phyloP scores from a whole-genome alignment of 2,329 filamentous ascomycete species.

The Dactylonectria estremocensis region DNA sequence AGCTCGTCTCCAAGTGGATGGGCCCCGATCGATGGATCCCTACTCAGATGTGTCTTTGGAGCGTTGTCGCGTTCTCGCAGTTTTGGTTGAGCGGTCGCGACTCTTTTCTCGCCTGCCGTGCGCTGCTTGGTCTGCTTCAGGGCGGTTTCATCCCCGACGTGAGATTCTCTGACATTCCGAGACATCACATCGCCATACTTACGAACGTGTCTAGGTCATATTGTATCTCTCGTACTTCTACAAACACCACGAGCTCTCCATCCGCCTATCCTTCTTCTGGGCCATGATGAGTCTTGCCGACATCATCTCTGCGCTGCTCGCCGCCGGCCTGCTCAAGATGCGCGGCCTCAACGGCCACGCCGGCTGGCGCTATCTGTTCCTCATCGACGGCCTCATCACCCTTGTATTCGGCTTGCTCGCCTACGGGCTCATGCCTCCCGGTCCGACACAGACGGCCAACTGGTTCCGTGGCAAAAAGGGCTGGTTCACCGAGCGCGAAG shows the following conservation, averaged over 20 bases:
- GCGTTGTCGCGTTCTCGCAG: conserved; percentile 52
- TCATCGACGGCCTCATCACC: conserved; percentile 67
- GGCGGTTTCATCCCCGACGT: conserved; percentile 28
- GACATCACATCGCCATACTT: neutral
- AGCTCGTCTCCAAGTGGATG: conserved; percentile 71
- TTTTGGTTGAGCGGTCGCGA: conserved; percentile 12
- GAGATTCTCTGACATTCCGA: neutral
- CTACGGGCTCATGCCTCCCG: conserved; percentile 69
- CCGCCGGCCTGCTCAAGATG: conserved; percentile 59
- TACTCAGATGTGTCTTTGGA: conserved; percentile 61
- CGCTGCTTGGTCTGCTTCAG: conserved; percentile 23
- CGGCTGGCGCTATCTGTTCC: conserved; percentile 66
- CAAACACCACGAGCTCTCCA: conserved; percentile 51
- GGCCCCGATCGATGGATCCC: conserved; percentile 75
- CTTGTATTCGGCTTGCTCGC: conserved; percentile 66
- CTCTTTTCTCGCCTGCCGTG: conserved; percentile 27
- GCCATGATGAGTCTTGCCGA: conserved; percentile 58
- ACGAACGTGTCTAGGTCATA: conserved; percentile 53
- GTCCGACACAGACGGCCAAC: conserved; percentile 27
- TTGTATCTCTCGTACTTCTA: conserved; percentile 80
- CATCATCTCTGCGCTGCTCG: conserved; percentile 56
- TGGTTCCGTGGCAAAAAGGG: conserved; percentile 59
- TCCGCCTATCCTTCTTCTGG: conserved; percentile 60
- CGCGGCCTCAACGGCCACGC: conserved; percentile 53
- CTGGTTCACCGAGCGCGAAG: conserved; percentile 74